Evolutionary conservation across 495 filamentous ascomycete species (phyloP).

Genomic region (Xylaria palmicola): DNA sequence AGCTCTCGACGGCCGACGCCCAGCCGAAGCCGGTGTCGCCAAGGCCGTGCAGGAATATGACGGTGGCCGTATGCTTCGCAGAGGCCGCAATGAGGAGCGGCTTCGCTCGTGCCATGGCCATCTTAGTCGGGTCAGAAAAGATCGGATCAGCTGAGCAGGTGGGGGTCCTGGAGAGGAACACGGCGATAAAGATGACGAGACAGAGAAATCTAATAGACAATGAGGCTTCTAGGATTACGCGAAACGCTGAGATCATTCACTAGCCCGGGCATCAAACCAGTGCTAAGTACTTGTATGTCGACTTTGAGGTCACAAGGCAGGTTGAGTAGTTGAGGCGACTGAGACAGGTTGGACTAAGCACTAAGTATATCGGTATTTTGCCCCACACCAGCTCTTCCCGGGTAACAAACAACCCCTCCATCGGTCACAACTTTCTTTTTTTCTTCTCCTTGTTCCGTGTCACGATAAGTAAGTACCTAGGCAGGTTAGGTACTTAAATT

Average conservation of each 20-base stretch:
- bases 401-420: conserved; percentile 2
- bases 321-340: no score
- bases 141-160: conserved; percentile 6
- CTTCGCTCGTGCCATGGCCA: conserved; percentile 34
- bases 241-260: not conserved
- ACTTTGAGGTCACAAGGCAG: no score
- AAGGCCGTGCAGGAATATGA: conserved; percentile 90
- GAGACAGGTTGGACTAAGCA: no score
- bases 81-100: conserved; percentile 79
- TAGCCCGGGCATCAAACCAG: no score
- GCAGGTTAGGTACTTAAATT: no score
- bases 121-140: conserved; percentile 10
- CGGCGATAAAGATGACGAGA: conserved; percentile 4
- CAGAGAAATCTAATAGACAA: not conserved
- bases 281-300: no score
- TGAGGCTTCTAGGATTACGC: not conserved
- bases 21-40: conserved; percentile 81
- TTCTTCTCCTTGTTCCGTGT: no score
- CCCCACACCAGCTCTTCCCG: not conserved
- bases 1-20: conserved; percentile 83
- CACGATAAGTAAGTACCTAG: not conserved
- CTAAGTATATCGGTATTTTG: not conserved
- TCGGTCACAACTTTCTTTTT: not conserved
- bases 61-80: conserved; percentile 86
- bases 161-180: not conserved